phyloP scores from a whole-genome alignment of 2,329 filamentous ascomycete species.

The Colletotrichum lentis region DNA sequence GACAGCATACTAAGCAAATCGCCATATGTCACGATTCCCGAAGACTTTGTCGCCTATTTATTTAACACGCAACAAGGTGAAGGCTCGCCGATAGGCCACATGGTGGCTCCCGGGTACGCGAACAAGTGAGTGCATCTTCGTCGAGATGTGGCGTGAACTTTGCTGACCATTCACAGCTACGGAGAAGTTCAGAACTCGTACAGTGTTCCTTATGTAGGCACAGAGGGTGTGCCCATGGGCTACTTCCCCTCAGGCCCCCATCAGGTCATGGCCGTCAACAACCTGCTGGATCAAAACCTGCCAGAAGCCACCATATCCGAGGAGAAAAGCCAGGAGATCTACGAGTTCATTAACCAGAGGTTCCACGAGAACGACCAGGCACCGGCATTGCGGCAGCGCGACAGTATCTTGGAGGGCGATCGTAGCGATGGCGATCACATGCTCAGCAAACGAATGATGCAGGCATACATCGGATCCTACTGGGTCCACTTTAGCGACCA shows the following conservation, averaged over 20 bases:
- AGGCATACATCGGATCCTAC: conserved; percentile 90
- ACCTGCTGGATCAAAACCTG: conserved; percentile 79
- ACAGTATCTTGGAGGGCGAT: conserved; percentile 80
- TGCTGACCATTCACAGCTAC: conserved; percentile 55
- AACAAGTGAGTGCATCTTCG: conserved; percentile 32
- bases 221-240: conserved; percentile 58
- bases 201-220: conserved; percentile 58
- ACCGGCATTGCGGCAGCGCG: conserved; percentile 77
- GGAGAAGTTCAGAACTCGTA: conserved; percentile 61
- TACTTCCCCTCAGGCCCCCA: conserved; percentile 70
- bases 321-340: conserved; percentile 83
- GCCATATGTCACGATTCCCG: conserved; percentile 82
- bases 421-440: conserved; percentile 70
- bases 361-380: conserved; percentile 84
- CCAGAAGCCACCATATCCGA: conserved; percentile 85
- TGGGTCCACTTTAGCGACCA: conserved; percentile 96
- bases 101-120: conserved; percentile 56
- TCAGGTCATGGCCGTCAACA: conserved; percentile 90
- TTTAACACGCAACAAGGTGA: conserved; percentile 74
- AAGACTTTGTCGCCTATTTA: conserved; percentile 86
- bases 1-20: conserved; percentile 83
- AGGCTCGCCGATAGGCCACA: conserved; percentile 60
- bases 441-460: conserved; percentile 93
- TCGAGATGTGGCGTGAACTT: background rate
- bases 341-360: conserved; percentile 80